Percentiles rank a stretch among this genome's conserved stretches.
These are phyloP conservation scores for Brachypodium distachyon DNA, from an alignment of 202 grass and related monocot genomes.

Conservation along the genomic window DNA sequence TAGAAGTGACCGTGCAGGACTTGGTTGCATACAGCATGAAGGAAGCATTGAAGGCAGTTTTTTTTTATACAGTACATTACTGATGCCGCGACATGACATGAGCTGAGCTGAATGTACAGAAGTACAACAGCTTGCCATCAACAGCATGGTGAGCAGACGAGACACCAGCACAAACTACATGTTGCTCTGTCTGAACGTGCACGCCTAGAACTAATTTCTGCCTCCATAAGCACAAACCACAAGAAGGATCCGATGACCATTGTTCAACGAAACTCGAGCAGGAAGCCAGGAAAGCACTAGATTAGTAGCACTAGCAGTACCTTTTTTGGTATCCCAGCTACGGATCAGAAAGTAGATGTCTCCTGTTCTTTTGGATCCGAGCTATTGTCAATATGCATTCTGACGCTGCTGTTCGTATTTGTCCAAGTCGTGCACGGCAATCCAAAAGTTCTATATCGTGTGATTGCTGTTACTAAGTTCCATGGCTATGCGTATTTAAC, in stretches of 20 bases:
- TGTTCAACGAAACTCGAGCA: neutral
- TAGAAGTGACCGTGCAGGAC: neutral
- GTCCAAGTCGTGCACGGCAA: conserved; percentile 9
- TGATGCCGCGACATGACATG: conserved; percentile 10
- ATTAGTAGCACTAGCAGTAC: neutral
- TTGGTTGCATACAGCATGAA: neutral
- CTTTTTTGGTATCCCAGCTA: neutral
- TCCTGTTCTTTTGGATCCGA: neutral
- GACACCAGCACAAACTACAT: conserved; percentile 16
- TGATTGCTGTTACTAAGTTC: conserved; percentile 9
- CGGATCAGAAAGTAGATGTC: neutral
- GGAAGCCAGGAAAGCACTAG: conserved; percentile 13
- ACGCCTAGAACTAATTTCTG: conserved; percentile 8
- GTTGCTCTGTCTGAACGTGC: conserved; percentile 27
- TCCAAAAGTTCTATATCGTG: conserved; percentile 28
- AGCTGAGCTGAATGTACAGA: neutral
- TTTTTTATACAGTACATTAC: neutral
- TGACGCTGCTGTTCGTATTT: conserved; percentile 7
- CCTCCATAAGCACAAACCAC: neutral
- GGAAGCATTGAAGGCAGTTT: neutral
- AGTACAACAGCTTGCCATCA: conserved; percentile 1
- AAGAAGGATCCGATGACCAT: conserved; percentile 12
- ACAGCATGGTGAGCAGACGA: neutral
- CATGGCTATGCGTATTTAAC: conserved; percentile 4
- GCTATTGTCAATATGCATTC: neutral